A percentile compares a stretch with the other conserved stretches of the same genome.
Evolutionary conservation across 306 rosid genomes (phyloP).

Genomic region (Vachellia collinsii): DNA sequence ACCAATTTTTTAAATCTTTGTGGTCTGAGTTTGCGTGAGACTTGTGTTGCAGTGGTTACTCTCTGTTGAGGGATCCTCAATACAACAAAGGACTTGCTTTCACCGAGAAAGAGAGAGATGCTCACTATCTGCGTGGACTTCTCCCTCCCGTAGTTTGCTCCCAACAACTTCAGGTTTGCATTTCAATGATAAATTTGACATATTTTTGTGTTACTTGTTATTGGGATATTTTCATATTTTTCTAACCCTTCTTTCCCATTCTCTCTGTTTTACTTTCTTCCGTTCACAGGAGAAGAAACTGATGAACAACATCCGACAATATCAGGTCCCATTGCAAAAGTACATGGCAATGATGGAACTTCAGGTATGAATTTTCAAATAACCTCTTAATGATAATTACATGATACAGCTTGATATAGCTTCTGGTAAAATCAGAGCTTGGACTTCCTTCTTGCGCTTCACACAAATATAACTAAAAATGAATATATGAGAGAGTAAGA

Average conservation of each 20-base stretch:
- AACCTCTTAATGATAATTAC: not conserved
- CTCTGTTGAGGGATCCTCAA: slow-evolving; percentile 93
- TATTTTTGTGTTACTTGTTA: not conserved
- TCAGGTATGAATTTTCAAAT: slow-evolving; percentile 59
- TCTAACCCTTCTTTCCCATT: not conserved
- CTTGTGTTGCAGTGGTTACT: slow-evolving; percentile 67
- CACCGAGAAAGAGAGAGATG: slow-evolving; percentile 88
- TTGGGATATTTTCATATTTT: not conserved
- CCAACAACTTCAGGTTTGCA: slow-evolving; percentile 87
- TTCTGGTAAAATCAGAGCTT: not conserved
- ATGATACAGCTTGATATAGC: slow-evolving; percentile 23
- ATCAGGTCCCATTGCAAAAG: slow-evolving; percentile 84
- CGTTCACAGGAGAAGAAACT: slow-evolving; percentile 71
- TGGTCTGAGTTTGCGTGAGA: not conserved
- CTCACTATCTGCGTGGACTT: slow-evolving; percentile 95
- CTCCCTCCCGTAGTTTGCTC: slow-evolving; percentile 68
- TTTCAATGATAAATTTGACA: not conserved
- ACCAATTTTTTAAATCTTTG: not conserved
- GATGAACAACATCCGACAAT: slow-evolving; percentile 68
- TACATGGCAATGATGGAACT: slow-evolving; percentile 88
- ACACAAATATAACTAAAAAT: not conserved
- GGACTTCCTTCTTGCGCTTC: slow-evolving; percentile 7
- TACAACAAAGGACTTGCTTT: slow-evolving; percentile 95
- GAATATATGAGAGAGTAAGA: slow-evolving; percentile 22
- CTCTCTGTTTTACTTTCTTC: slow-evolving; percentile 20